A percentile compares a stretch with the other conserved stretches of the same genome.
Evolutionary conservation across 441 rosid species (phyloP).

Genomic region (Syzygium syzygioides): DNA sequence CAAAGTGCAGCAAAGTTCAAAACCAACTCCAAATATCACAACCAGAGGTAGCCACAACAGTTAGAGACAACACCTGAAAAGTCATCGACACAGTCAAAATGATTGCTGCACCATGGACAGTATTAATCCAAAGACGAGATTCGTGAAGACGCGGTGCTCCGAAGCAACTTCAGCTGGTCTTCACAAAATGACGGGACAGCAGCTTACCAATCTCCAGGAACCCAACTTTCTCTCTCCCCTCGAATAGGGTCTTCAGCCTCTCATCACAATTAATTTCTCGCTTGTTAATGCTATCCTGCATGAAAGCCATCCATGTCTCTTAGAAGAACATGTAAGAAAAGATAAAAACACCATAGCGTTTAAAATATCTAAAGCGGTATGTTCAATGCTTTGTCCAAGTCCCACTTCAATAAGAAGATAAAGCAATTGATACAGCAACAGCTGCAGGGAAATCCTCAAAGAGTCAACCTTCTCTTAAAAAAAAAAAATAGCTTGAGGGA

Average conservation of each 20-base stretch:
- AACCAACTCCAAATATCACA: background rate
- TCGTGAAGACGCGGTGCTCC: background rate
- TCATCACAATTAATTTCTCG: conserved; percentile 5
- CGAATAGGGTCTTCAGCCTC: background rate
- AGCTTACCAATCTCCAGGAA: conserved; percentile 12
- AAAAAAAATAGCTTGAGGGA: background rate
- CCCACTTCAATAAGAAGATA: background rate
- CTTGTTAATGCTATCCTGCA: background rate
- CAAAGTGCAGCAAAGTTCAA: background rate
- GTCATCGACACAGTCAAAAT: background rate
- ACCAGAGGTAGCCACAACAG: background rate
- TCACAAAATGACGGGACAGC: conserved; percentile 5
- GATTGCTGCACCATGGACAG: background rate
- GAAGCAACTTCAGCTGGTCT: background rate
- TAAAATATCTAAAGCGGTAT: background rate
- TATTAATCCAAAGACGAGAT: background rate
- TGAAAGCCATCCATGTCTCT: background rate
- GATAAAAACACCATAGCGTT: background rate
- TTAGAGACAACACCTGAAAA: background rate
- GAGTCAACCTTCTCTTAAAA: background rate
- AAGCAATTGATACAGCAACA: background rate
- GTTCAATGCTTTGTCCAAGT: background rate
- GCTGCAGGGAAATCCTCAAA: background rate
- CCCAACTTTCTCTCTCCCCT: conserved; percentile 6
- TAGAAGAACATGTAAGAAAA: background rate